A percentile compares a stretch with the other conserved stretches of the same genome.
These are phyloP conservation scores for Fagopyrum tataricum DNA, from an alignment of 148 eudicot genomes.

Conservation along the genomic window DNA sequence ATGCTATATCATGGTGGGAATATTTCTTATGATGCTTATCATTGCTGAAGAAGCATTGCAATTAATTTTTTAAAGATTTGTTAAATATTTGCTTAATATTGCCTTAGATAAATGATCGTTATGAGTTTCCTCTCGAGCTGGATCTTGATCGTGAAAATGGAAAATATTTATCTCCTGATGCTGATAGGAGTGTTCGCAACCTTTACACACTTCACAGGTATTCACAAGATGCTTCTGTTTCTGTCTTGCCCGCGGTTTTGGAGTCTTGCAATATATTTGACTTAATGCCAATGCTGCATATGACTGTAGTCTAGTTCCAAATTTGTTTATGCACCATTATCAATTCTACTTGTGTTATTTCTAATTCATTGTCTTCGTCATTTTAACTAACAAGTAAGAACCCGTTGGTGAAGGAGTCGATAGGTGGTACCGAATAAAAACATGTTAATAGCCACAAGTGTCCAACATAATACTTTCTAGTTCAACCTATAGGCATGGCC, in stretches of 20 bases:
- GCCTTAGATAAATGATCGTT: slow-evolving; percentile 84
- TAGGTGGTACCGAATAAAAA: background rate
- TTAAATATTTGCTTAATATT: background rate
- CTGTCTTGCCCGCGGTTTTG: background rate
- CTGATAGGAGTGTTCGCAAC: slow-evolving; percentile 78
- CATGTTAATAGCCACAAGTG: background rate
- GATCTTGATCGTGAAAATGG: slow-evolving; percentile 92
- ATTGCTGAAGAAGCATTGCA: background rate
- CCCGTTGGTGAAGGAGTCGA: too few relatives aligned
- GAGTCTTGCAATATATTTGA: background rate
- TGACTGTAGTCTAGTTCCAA: too few relatives aligned
- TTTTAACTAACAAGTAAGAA: background rate
- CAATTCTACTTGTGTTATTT: background rate
- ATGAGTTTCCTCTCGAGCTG: slow-evolving; percentile 90
- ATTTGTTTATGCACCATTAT: too few relatives aligned
- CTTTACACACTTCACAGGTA: slow-evolving; percentile 94
- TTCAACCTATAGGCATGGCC: too few relatives aligned
- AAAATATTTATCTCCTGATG: slow-evolving; percentile 90
- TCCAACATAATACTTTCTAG: background rate
- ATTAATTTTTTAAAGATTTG: background rate
- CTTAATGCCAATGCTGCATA: background rate
- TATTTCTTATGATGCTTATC: slow-evolving; percentile 4
- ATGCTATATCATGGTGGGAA: background rate
- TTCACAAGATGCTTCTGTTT: background rate
- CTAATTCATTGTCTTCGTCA: background rate